Conservation (phyloP, 495 filamentous ascomycete species). For the Aspergillus avenaceus region DNA sequence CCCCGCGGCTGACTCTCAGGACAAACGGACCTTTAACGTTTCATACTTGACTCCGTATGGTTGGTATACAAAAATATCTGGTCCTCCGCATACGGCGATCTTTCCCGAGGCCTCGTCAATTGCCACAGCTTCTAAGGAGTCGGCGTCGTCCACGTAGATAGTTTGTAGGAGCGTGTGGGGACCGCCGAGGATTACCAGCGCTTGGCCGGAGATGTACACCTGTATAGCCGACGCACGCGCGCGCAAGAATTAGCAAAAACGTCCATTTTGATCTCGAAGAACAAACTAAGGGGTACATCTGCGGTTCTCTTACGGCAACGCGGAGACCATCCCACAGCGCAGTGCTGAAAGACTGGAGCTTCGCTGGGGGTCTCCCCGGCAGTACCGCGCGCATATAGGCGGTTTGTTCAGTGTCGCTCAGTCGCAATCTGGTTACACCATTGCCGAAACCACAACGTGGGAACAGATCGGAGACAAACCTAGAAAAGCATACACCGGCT, state of each 20-base stretch:
- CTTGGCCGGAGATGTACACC: slow-evolving; percentile 87
- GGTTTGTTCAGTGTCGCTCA: slow-evolving; percentile 24
- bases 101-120: slow-evolving; percentile 81
- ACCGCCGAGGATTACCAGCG: slow-evolving; percentile 74
- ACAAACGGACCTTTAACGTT: slow-evolving; percentile 43
- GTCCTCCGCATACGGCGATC: slow-evolving; percentile 68
- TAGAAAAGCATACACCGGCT: neutral
- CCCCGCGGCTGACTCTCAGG: neutral
- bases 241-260: neutral
- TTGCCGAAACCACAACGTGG: slow-evolving; percentile 26
- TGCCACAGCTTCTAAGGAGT: slow-evolving; percentile 64
- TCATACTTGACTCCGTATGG: slow-evolving; percentile 70
- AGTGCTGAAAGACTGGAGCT: slow-evolving; percentile 83
- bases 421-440: slow-evolving; percentile 32
- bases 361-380: slow-evolving; percentile 84
- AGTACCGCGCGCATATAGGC: slow-evolving; percentile 72
- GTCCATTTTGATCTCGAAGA: neutral
- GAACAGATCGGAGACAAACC: neutral
- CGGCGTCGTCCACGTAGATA: slow-evolving; percentile 77
- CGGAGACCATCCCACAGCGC: slow-evolving; percentile 77
- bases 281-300: neutral
- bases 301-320: slow-evolving; percentile 65
- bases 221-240: slow-evolving; percentile 30
- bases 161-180: slow-evolving; percentile 80
- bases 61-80: slow-evolving; percentile 70